These are phyloP conservation scores for Begonia fuchsioides DNA, from an alignment of 306 rosid genomes.

Conservation along the genomic window DNA sequence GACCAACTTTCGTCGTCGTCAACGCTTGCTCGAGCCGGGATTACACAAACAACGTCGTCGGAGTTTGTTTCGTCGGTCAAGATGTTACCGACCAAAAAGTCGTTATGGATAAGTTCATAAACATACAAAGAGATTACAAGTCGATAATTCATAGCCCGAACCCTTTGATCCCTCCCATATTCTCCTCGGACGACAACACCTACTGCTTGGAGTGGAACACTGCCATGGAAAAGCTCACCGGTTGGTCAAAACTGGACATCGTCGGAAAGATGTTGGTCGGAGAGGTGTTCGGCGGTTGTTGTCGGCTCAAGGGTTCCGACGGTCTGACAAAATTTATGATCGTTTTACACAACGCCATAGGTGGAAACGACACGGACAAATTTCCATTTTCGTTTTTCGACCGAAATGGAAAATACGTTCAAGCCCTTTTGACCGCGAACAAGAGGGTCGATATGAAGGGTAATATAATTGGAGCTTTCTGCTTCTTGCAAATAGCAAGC, in stretches of 20 bases:
- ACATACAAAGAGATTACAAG: conserved; percentile 95
- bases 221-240: conserved; percentile 94
- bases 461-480: conserved; percentile 80
- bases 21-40: conserved; percentile 99
- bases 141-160: conserved; percentile 90
- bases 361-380: conserved; percentile 65
- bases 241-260: conserved; percentile 62
- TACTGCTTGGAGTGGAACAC: conserved; percentile 97
- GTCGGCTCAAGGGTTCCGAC: conserved; percentile 81
- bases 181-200: conserved; percentile 89
- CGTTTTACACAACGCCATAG: conserved; percentile 85
- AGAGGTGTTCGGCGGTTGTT: conserved; percentile 85
- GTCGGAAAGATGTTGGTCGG: conserved; percentile 88
- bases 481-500: conserved; percentile 84
- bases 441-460: conserved; percentile 74
- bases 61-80: conserved; percentile 99
- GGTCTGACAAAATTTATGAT: conserved; percentile 85
- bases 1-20: conserved; percentile 72
- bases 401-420: conserved; percentile 56
- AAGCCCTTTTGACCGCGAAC: conserved; percentile 82
- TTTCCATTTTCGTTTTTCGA: conserved; percentile 71
- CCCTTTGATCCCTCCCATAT: conserved; percentile 95
- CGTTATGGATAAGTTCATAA: conserved; percentile 90
- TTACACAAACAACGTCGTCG: conserved; percentile 64
- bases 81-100: conserved; percentile 88